Evolutionary conservation across 345 rosid species (phyloP), one percentile per base, ranked within the genome.

Genomic region (Cardamine chenopodiifolia): DNA sequence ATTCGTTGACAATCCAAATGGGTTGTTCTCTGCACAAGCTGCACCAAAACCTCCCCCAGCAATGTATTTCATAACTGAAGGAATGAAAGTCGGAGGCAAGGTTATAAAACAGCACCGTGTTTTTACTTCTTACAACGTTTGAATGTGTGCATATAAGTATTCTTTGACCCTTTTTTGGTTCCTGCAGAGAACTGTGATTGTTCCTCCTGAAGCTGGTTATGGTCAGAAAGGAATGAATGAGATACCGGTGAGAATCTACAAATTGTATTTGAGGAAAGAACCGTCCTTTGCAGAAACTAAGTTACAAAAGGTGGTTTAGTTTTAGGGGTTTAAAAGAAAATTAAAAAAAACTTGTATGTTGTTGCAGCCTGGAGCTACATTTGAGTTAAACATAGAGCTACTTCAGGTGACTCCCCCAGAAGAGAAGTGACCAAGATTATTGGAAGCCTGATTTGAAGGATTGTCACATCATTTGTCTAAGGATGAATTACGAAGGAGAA

Each of bases 41-140:
- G 81, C 98, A 26, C 98, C 98, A n/a, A 93, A 93, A 64, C 98
- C 96, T 4, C 98, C 97, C n/a, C 83, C 90, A 1, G 96, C 96
- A 10, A 80, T 91, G 98, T 93, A 93, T 80, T 81, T 76, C 12
- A 79, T 86, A 17, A 85, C 83, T 2, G 82, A 93, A 80, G 97
- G 97, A 69, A 93, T 91, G 98, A 89, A 79, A 86, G 87, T 89
- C 0, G 97, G 98, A 40, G 97, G 97, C 64, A 88, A 91, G 98
- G 96, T 93, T 15, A 10, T 37, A 28, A 44, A 17, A n/a, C 58
- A 50, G 1, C 7, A 4, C 44, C 4, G 0, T 18, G 2, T 13
- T 44, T 34, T 22, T 28, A 10, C 26, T 32, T 44, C 4, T 20
- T 34, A 23, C 12, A 19, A 35, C 26, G 42, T 18, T 37, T 59